Conservation (phyloP, 139 green algal genomes). For the Coelastrella sp. region DNA sequence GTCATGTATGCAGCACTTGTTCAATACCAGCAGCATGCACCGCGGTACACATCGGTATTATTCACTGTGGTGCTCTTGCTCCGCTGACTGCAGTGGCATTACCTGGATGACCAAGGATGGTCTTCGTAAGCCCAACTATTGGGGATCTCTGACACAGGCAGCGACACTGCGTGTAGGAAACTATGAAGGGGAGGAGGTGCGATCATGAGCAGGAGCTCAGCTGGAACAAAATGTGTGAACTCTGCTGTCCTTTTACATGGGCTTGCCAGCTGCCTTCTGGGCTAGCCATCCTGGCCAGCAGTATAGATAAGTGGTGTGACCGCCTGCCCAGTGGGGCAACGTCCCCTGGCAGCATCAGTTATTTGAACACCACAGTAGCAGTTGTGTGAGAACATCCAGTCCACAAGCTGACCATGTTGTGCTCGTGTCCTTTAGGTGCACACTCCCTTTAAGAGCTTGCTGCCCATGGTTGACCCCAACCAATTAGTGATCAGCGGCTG, state of each 20-base stretch:
- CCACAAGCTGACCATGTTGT: neutral
- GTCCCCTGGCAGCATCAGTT: too few relatives aligned
- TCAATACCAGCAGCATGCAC: too few relatives aligned
- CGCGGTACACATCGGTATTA: too few relatives aligned
- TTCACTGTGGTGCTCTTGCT: neutral
- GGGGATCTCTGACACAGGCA: conserved; percentile 89
- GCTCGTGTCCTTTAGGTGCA: conserved; percentile 61
- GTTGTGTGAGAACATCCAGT: too few relatives aligned
- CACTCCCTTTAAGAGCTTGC: conserved; percentile 90
- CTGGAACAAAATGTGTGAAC: too few relatives aligned
- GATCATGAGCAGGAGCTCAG: neutral
- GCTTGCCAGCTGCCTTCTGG: too few relatives aligned
- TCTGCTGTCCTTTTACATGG: too few relatives aligned
- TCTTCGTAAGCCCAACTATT: conserved; percentile 98
- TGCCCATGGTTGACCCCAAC: conserved; percentile 96
- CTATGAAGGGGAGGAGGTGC: conserved; percentile 87
- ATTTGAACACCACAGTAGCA: too few relatives aligned
- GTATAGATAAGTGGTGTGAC: too few relatives aligned
- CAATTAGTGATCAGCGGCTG: conserved; percentile 97
- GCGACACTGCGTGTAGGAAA: conserved; percentile 95
- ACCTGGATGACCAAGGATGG: conserved; percentile 99
- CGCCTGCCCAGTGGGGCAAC: too few relatives aligned
- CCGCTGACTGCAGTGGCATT: conserved; percentile 80
- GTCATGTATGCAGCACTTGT: too few relatives aligned
- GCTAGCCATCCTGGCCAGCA: too few relatives aligned